A percentile compares a stretch with the other conserved stretches of the same genome.
These are phyloP conservation scores for Chrysanthemum makinoi DNA, from an alignment of 129 eudicot genomes.

Conservation along the genomic window DNA sequence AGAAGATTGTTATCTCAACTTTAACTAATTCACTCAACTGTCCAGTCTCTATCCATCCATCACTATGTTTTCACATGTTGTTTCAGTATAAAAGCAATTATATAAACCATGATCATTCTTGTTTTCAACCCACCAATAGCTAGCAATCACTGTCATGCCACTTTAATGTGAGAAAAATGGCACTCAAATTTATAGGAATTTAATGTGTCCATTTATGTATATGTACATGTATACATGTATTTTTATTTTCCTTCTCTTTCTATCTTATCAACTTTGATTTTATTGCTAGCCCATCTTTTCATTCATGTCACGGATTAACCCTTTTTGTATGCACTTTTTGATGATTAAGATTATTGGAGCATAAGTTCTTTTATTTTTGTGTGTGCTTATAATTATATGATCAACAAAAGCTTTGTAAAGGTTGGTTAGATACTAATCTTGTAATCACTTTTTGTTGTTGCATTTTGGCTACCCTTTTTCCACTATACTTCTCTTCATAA, in stretches of 20 bases:
- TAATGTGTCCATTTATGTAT: neutral
- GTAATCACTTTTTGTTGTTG: slow-evolving; percentile 3
- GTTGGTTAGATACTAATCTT: slow-evolving; percentile 19
- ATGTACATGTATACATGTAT: neutral
- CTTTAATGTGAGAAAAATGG: slow-evolving; percentile 27
- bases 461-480: slow-evolving; percentile 28
- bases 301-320: slow-evolving; percentile 32
- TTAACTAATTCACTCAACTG: slow-evolving; percentile 38
- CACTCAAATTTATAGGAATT: neutral
- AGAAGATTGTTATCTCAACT: slow-evolving; percentile 39
- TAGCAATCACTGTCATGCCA: slow-evolving; percentile 31
- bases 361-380: slow-evolving; percentile 26
- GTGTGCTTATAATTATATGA: slow-evolving; percentile 19
- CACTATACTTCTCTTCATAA: slow-evolving; percentile 26
- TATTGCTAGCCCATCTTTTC: slow-evolving; percentile 36
- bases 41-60: slow-evolving; percentile 54
- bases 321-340: slow-evolving; percentile 36
- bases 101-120: slow-evolving; percentile 31
- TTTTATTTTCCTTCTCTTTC: slow-evolving; percentile 34
- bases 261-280: slow-evolving; percentile 39
- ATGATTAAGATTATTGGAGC: slow-evolving; percentile 23
- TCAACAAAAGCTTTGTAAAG: slow-evolving; percentile 19
- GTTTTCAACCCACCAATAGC: slow-evolving; percentile 27
- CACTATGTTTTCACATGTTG: slow-evolving; percentile 2
- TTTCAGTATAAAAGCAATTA: neutral